Conservation (phyloP, 179 eudicot species). For the Sideroxylon spinosum region DNA sequence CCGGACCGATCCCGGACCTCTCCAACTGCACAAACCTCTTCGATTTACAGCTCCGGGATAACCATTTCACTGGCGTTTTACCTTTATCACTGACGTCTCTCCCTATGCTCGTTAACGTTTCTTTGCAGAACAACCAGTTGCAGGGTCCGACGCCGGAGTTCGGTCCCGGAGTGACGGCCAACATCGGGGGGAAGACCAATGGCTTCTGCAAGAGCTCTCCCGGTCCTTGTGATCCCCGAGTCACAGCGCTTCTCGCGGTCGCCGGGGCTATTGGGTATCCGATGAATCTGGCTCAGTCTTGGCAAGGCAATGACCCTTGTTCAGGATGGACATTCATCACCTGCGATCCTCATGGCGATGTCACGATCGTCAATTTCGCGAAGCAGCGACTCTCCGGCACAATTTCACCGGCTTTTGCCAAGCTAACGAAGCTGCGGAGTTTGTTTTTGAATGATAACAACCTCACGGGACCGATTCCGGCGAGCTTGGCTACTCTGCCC, state of each 20-base stretch:
- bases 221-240: conserved; percentile 61
- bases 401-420: conserved; percentile 57
- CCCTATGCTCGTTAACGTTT: conserved; percentile 39
- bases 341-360: conserved; percentile 41
- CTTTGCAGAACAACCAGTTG: conserved; percentile 54
- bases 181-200: conserved; percentile 24
- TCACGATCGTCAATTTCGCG: conserved; percentile 40
- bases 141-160: conserved; percentile 66
- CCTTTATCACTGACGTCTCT: conserved; percentile 34
- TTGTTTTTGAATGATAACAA: conserved; percentile 59
- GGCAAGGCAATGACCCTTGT: conserved; percentile 68
- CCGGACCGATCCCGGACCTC: conserved; percentile 60
- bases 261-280: conserved; percentile 62
- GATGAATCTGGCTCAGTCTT: conserved; percentile 45
- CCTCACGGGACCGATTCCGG: conserved; percentile 55
- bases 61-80: conserved; percentile 51
- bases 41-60: conserved; percentile 74
- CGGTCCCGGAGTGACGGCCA: conserved; percentile 9
- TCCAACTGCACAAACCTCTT: conserved; percentile 42
- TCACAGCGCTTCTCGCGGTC: conserved; percentile 35
- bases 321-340: conserved; percentile 39
- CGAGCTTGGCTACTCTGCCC: conserved; percentile 36
- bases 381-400: conserved; percentile 47
- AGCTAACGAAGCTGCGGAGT: conserved; percentile 37
- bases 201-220: conserved; percentile 42